Evolutionary conservation across 306 rosid genomes (phyloP), one percentile per base, ranked within the genome.

Genomic region (Biancaea sappan): DNA sequence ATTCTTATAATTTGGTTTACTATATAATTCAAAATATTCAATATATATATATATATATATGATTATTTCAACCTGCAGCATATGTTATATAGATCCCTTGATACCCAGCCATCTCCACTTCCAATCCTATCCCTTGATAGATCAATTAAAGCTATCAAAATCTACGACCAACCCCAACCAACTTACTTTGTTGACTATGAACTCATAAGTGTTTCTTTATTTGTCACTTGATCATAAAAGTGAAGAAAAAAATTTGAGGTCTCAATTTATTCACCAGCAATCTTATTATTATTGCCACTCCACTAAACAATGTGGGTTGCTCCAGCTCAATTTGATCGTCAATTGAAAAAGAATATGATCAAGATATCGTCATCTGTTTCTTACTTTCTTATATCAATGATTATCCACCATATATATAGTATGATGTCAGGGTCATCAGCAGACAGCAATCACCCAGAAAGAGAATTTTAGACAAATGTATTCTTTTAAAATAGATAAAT

Each of bases 41-140:
- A n/a, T n/a, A 37, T 37, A 37, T 34, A 21, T 50, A 21, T 19
- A 18, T 9, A 7, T 11, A 51, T 52, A 3, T 31, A 21, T 14
- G 24, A 22, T 24, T 25, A 12, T 14, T 6, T 26, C 7, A 28
- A 14, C 12, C 21, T 26, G 37, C 21, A 28, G 37, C 8, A 57
- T 57, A 54, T 54, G 8, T 24, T 0, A 24, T 24, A 6, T 28
- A 56, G 2, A 73, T 80, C 74, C 65, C 77, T 6, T 6, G 2
- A 67, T 61, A 28, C 74, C 57, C 71, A 72, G 43, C 57, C 77
- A 82, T 53, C 28, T 14, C 7, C 60, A 22, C 58, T 10, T 10
- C 43, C 73, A 77, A 73, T 77, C 86, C 26, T 69, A 61, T 66
- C 66, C 13, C 8, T 25, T 0, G 18, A 24, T 15, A 28, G 6